Evolutionary conservation across 495 filamentous ascomycete genomes (phyloP), one percentile per base, ranked within the genome.

Genomic region (Chaetomium tenue): DNA sequence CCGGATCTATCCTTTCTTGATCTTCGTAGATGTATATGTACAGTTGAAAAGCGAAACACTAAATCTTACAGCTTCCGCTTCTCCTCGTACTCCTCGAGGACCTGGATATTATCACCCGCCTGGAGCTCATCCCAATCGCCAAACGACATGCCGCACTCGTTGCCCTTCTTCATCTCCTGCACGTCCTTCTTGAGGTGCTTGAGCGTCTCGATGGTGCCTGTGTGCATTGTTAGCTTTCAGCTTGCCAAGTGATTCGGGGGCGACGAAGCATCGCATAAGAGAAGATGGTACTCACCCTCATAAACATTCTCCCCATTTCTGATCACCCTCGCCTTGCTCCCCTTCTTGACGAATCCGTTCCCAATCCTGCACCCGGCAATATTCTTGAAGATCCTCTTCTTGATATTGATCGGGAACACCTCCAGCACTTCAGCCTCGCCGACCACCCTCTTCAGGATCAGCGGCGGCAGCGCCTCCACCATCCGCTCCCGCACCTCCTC

Each of bases 151-250:
- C 95, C 95, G 70, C 95, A 99, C 74, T 99, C 95, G 48, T 80
- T 86, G 47, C 91, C 92, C 81, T 96, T 98, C 69, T 86, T 88
- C 86, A 93, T 92, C 71, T 96, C 90, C 9, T 79, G 79, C 8
- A 92, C 88, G 71, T 97, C 91, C 68, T 96, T 94, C 83, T 98
- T 95, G 72, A 89, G 85, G 68, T 93, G 89, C 80, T 94, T 98
- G 37, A 99, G 84, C 3, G 89, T 90, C 22, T 84, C 79, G 16
- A 98, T 81, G 11, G 81, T 78, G 60, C 93, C 93, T 96, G 54
- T 40, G 5, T 58, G 55, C 20, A 37, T 40, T 11, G 47, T 71
- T 61, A 71, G 68, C 57, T 56, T 63, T 18, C 52, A 16, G 46
- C 30, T 39, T 55, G 39, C n/a, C n/a, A n/a, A n/a, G n/a, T n/a